Percentiles rank a stretch among this genome's conserved stretches.
Evolutionary conservation across 2,329 filamentous ascomycete species (phyloP).

Genomic region (Cytospora piceicola): DNA sequence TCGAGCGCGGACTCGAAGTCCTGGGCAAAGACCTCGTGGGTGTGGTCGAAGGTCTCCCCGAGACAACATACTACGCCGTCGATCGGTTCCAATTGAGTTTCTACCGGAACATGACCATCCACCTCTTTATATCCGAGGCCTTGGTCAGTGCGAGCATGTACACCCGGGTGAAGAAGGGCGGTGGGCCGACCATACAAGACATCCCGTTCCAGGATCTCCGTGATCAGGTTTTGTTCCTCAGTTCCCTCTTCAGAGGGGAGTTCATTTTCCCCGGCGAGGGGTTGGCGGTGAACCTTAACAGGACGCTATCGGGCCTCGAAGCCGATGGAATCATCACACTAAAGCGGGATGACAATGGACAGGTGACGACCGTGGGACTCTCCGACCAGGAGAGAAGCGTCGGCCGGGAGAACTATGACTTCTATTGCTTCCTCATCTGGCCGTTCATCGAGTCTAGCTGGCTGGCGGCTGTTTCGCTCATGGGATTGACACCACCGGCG

Average conservation of each 20-base stretch:
- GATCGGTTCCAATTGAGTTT: constrained; percentile 97
- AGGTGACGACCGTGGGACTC: constrained; percentile 72
- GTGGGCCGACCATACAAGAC: constrained; percentile 78
- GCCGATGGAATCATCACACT: constrained; percentile 76
- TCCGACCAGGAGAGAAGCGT: constrained; percentile 74
- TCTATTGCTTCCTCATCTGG: constrained; percentile 99
- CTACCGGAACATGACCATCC: constrained; percentile 99
- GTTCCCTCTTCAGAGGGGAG: constrained; percentile 90
- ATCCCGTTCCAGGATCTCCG: constrained; percentile 75
- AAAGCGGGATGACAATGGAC: constrained; percentile 57
- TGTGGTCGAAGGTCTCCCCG: constrained; percentile 74
- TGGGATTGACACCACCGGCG: constrained; percentile 79
- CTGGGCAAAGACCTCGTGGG: constrained; percentile 89
- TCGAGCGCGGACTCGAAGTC: constrained; percentile 89
- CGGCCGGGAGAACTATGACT: constrained; percentile 94
- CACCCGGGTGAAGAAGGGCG: constrained; percentile 85
- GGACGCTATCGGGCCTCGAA: constrained; percentile 77
- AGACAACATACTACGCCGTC: constrained; percentile 92
- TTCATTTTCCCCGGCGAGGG: constrained; percentile 96
- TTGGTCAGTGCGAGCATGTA: constrained; percentile 91
- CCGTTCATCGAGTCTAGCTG: constrained; percentile 95
- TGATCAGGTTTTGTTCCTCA: constrained; percentile 85
- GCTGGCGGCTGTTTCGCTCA: constrained; percentile 85
- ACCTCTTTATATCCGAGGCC: constrained; percentile 93
- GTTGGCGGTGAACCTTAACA: constrained; percentile 76